Conservation (phyloP, 192 early-diverging fungal genomes). For the Rhizoclosmatium globosum region DNA sequence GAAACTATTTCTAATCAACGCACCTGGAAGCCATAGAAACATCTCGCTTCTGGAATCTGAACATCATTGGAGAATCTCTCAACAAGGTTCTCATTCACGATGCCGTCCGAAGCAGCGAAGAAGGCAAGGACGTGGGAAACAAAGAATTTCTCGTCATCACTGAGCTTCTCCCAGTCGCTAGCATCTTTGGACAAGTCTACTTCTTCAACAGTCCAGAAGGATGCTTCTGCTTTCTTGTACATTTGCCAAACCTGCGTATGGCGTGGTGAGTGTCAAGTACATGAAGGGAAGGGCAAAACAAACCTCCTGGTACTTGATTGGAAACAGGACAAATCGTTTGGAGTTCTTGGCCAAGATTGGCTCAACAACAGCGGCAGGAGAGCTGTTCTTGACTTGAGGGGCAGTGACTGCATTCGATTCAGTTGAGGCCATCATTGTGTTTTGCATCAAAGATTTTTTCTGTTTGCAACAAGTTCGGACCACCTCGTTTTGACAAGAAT, state of each 20-base stretch:
- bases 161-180: conserved; percentile 89
- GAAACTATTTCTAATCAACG: not conserved
- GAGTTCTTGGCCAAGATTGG: conserved; percentile 75
- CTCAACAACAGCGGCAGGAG: conserved; percentile 13
- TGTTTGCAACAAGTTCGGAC: too few species aligned
- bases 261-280: not conserved
- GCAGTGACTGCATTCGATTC: not conserved
- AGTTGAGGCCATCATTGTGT: not conserved
- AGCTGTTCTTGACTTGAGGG: not conserved
- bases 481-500: too few species aligned
- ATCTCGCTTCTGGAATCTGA: conserved; percentile 92
- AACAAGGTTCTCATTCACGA: conserved; percentile 95
- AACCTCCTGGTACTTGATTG: conserved; percentile 91
- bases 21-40: conserved; percentile 94
- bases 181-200: conserved; percentile 93
- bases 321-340: conserved; percentile 89
- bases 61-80: conserved; percentile 91
- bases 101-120: conserved; percentile 95
- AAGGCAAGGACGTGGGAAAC: conserved; percentile 93
- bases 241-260: conserved; percentile 84
- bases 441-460: not conserved
- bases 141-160: conserved; percentile 88
- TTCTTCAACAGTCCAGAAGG: conserved; percentile 97
- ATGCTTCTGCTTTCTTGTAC: conserved; percentile 98
- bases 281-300: not conserved